These are phyloP conservation scores for Colletotrichum sp. DNA, from an alignment of 2,329 filamentous ascomycete species.

Conservation along the genomic window DNA sequence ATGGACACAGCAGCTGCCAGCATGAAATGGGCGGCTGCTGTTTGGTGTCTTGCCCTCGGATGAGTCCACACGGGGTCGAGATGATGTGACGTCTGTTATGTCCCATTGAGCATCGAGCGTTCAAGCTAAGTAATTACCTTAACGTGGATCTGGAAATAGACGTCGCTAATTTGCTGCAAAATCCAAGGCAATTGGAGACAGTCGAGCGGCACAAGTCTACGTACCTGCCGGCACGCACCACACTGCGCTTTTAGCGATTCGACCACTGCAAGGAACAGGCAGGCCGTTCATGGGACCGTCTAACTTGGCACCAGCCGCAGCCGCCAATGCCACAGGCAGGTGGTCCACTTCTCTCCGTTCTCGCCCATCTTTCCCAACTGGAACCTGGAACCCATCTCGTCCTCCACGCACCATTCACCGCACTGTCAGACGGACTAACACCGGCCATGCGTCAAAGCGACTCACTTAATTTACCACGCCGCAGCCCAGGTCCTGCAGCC, in stretches of 20 bases:
- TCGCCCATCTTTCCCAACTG: not conserved
- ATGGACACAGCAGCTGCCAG: not conserved
- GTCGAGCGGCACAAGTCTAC: not conserved
- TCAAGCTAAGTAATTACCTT: not conserved
- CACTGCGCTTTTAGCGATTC: not conserved
- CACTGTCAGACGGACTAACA: not conserved
- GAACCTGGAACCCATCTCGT: not conserved
- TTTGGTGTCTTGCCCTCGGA: not conserved
- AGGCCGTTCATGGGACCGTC: constrained; percentile 2
- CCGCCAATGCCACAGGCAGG: not conserved
- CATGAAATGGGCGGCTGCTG: not conserved
- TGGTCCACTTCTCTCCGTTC: not conserved
- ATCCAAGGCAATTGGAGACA: not conserved
- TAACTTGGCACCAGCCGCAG: constrained; percentile 2
- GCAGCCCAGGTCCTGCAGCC: not conserved
- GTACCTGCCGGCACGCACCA: not conserved
- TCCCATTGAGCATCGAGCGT: not conserved
- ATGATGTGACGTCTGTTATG: constrained; percentile 10
- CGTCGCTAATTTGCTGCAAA: not conserved
- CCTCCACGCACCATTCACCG: not conserved
- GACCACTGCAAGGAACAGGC: constrained; percentile 12
- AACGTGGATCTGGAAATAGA: constrained; percentile 1
- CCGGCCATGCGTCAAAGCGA: constrained; percentile 2
- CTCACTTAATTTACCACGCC: constrained; percentile 3
- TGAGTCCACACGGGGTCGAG: not conserved